These are phyloP conservation scores for Brassica hybrid DNA, from an alignment of 441 rosid species.

Conservation along the genomic window DNA sequence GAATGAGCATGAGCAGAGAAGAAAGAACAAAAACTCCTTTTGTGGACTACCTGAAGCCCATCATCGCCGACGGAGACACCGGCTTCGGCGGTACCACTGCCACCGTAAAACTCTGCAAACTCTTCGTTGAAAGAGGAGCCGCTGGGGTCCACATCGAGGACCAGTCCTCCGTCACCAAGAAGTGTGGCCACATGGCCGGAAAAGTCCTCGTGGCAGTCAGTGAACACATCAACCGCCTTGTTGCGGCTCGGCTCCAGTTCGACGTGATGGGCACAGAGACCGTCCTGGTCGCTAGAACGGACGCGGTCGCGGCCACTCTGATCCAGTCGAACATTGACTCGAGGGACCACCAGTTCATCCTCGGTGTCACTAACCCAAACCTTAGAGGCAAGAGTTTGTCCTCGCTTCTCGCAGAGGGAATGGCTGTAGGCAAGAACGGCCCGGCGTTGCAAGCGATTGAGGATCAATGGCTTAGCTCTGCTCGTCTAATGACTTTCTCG, in stretches of 20 bases:
- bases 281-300: constrained; percentile 82
- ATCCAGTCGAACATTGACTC: constrained; percentile 84
- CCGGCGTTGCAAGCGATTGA: constrained; percentile 80
- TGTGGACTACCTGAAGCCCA: constrained; percentile 85
- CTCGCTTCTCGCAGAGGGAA: constrained; percentile 65
- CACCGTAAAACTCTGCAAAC: constrained; percentile 91
- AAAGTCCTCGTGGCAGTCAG: constrained; percentile 89
- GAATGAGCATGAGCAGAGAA: constrained; percentile 86
- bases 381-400: constrained; percentile 70
- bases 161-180: constrained; percentile 91
- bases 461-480: constrained; percentile 78
- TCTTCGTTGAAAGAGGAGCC: constrained; percentile 90
- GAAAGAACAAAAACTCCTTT: constrained; percentile 82
- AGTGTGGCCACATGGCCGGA: constrained; percentile 96
- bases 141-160: constrained; percentile 96
- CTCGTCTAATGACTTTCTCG: constrained; percentile 77
- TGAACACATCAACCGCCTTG: constrained; percentile 87
- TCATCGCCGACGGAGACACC: constrained; percentile 93
- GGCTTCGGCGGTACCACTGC: constrained; percentile 92
- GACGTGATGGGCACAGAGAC: constrained; percentile 96
- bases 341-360: constrained; percentile 86
- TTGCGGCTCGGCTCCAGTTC: constrained; percentile 90
- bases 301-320: constrained; percentile 80
- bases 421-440: constrained; percentile 78
- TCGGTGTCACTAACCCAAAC: constrained; percentile 80